Percentiles rank a stretch among this genome's conserved stretches.
Evolutionary conservation across 169 alveolate species (phyloP).

Genomic region (Neospora caninum): DNA sequence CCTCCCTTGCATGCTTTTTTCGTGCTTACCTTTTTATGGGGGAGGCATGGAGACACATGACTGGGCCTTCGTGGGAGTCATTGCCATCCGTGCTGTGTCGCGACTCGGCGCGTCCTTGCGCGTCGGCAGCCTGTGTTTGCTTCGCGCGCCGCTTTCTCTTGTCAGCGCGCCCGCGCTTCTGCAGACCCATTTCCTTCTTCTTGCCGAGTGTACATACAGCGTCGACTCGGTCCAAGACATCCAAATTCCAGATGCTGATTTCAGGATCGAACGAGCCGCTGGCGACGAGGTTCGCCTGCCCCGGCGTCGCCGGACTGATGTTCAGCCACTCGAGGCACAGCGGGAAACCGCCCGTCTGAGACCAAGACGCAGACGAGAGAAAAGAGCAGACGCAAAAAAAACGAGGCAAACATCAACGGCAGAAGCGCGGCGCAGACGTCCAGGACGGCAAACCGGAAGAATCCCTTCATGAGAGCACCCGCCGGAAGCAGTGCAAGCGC

Average conservation of each 20-base stretch:
- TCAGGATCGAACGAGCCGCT: constrained; percentile 70
- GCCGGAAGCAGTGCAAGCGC: too few relatives aligned
- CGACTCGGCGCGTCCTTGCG: background rate
- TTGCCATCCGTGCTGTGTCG: background rate
- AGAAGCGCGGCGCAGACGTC: too few relatives aligned
- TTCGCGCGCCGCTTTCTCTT: background rate
- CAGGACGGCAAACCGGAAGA: too few relatives aligned
- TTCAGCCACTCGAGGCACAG: constrained; percentile 73
- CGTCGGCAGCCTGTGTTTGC: background rate
- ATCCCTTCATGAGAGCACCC: too few relatives aligned
- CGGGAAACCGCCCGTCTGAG: constrained; percentile 67
- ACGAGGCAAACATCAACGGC: too few relatives aligned
- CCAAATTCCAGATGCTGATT: constrained; percentile 72
- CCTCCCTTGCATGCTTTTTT: background rate
- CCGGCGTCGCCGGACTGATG: constrained; percentile 9
- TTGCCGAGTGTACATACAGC: constrained; percentile 62
- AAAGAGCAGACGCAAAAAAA: background rate
- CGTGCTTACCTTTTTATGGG: constrained; percentile 37
- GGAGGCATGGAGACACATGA: constrained; percentile 65
- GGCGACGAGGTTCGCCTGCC: constrained; percentile 61
- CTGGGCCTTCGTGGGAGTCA: constrained; percentile 67
- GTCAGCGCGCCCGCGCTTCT: background rate
- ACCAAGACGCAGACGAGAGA: background rate
- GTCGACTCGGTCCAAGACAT: constrained; percentile 69
- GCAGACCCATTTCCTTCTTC: background rate